A percentile compares a stretch with the other conserved stretches of the same genome.
These are phyloP conservation scores for Termitomyces sp. DNA, from an alignment of 768 basidiomycete species.

Conservation along the genomic window DNA sequence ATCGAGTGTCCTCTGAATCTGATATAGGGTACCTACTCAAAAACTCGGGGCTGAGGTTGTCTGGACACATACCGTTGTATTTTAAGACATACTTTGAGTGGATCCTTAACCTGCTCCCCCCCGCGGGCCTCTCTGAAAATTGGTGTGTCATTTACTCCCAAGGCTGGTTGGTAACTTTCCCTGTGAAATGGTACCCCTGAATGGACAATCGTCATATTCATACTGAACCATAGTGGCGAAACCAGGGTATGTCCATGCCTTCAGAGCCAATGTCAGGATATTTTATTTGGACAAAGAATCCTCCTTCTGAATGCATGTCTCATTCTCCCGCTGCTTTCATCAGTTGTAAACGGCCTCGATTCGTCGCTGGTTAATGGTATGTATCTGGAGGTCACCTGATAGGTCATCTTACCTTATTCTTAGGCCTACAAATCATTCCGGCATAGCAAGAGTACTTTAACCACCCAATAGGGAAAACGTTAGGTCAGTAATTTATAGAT, in stretches of 20 bases:
- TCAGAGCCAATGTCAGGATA: too few relatives aligned
- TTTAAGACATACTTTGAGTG: background rate
- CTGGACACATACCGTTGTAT: conserved; percentile 8
- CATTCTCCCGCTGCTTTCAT: conserved; percentile 58
- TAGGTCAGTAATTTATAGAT: conserved; percentile 29
- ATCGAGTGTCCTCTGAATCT: conserved; percentile 1
- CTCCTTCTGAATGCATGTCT: conserved; percentile 57
- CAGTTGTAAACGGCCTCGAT: conserved; percentile 62
- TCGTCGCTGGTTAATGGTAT: conserved; percentile 57
- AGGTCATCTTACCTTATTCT: conserved; percentile 8
- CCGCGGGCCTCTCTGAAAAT: background rate
- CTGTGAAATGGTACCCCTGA: conserved; percentile 29
- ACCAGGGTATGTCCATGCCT: conserved; percentile 35
- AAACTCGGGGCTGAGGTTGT: conserved; percentile 1
- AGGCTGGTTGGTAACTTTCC: background rate
- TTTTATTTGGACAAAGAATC: conserved; percentile 34
- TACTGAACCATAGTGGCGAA: conserved; percentile 54
- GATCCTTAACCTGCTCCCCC: too few relatives aligned
- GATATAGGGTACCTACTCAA: too few relatives aligned
- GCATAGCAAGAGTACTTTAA: conserved; percentile 56
- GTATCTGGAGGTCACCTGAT: background rate
- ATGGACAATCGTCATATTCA: conserved; percentile 58
- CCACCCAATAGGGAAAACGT: conserved; percentile 40
- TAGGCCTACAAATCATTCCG: conserved; percentile 64
- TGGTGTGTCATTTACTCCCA: background rate